Percentiles rank a stretch among this genome's conserved stretches.
These are phyloP conservation scores for Alternaria incomplexa DNA, from an alignment of 2,329 filamentous ascomycete species.

Conservation along the genomic window DNA sequence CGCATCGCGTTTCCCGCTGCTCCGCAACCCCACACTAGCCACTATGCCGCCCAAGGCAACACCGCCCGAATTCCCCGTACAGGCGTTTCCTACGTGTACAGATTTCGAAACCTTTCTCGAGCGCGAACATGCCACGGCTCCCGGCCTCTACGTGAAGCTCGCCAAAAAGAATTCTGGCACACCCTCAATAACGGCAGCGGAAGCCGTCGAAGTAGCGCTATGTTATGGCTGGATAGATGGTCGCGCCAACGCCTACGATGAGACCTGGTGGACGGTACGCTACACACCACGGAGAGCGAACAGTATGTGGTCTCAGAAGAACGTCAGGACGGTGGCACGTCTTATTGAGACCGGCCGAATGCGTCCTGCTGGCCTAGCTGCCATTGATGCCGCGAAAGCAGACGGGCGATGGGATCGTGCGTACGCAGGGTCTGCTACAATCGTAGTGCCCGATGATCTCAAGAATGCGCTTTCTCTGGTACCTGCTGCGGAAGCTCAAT, in stretches of 20 bases:
- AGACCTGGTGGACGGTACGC: conserved; percentile 59
- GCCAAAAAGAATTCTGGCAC: conserved; percentile 56
- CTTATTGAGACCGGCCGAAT: conserved; percentile 58
- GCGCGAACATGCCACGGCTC: conserved; percentile 38
- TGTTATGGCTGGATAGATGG: conserved; percentile 71
- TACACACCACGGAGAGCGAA: conserved; percentile 64
- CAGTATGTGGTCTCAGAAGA: conserved; percentile 66
- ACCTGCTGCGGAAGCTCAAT: conserved; percentile 48
- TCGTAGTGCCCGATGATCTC: conserved; percentile 59
- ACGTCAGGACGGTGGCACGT: conserved; percentile 59
- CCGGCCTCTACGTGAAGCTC: conserved; percentile 57
- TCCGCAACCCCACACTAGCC: not conserved
- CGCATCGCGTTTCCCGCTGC: not conserved
- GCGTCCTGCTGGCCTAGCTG: conserved; percentile 55
- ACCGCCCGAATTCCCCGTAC: conserved; percentile 8
- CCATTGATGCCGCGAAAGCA: conserved; percentile 61
- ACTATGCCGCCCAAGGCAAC: conserved; percentile 8
- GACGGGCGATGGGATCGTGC: conserved; percentile 66
- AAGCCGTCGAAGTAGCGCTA: conserved; percentile 64
- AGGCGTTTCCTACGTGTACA: conserved; percentile 11
- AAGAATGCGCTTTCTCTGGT: conserved; percentile 49
- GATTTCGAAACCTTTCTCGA: conserved; percentile 40
- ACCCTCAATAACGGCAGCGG: conserved; percentile 53
- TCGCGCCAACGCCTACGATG: conserved; percentile 56
- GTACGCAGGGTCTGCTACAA: conserved; percentile 59